These are phyloP conservation scores for Sicyos edulis DNA, from an alignment of 306 rosid species.

Conservation along the genomic window DNA sequence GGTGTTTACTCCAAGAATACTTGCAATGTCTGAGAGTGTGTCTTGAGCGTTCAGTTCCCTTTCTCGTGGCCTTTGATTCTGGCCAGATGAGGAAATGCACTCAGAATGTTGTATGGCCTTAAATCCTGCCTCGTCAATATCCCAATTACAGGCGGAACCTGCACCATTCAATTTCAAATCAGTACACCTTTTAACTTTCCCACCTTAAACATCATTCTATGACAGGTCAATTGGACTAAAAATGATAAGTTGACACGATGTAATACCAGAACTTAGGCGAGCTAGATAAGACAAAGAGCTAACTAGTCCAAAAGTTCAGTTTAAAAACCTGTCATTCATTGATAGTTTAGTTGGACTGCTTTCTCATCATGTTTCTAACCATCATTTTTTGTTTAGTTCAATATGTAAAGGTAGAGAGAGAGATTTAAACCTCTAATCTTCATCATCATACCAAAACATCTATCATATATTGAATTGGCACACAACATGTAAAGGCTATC, in stretches of 20 bases:
- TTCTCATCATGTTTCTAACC: too few relatives aligned
- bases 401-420: too few relatives aligned
- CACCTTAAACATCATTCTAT: too few relatives aligned
- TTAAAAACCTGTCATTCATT: neutral
- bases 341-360: neutral
- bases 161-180: conserved; percentile 21
- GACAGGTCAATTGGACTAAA: neutral
- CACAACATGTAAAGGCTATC: neutral
- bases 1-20: conserved; percentile 19
- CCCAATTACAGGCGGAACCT: conserved; percentile 75
- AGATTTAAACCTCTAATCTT: too few relatives aligned
- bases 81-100: conserved; percentile 61
- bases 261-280: neutral
- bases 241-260: neutral
- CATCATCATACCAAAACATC: too few relatives aligned
- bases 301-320: neutral
- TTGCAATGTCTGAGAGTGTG: neutral
- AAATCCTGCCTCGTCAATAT: conserved; percentile 86
- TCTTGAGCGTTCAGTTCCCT: conserved; percentile 17
- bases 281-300: neutral
- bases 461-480: too few relatives aligned
- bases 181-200: neutral
- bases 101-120: conserved; percentile 60
- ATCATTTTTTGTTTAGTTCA: too few relatives aligned
- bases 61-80: conserved; percentile 42